Percentiles rank a stretch among this genome's conserved stretches.
These are phyloP conservation scores for Ricinus communis DNA, from an alignment of 345 rosid genomes.

Conservation along the genomic window DNA sequence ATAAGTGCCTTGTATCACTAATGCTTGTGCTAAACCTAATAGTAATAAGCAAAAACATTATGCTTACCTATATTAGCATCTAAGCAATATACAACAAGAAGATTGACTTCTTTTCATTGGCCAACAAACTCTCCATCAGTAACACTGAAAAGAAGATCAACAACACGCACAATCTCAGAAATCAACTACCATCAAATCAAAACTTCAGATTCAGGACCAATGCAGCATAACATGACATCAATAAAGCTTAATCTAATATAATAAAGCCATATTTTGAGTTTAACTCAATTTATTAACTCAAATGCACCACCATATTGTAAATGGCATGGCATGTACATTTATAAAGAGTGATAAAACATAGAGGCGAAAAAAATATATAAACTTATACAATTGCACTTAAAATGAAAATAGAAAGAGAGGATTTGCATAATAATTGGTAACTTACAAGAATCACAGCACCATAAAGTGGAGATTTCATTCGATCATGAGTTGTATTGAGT, in stretches of 20 bases:
- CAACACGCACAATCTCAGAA: neutral
- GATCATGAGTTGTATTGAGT: neutral
- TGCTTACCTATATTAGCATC: conserved; percentile 16
- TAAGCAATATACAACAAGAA: conserved; percentile 6
- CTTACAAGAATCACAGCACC: conserved; percentile 9
- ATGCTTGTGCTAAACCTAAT: neutral
- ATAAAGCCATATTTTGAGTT: neutral
- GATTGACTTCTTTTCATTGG: neutral
- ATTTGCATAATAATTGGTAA: neutral
- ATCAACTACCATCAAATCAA: neutral
- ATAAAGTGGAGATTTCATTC: neutral
- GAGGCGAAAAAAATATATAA: too few species aligned
- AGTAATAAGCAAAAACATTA: neutral
- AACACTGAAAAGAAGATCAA: conserved; percentile 1
- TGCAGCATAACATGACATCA: neutral
- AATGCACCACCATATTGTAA: neutral
- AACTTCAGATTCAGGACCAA: neutral
- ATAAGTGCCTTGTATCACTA: neutral
- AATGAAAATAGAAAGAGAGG: neutral
- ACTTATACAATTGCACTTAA: neutral
- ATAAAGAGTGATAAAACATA: neutral
- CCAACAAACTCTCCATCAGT: conserved; percentile 1
- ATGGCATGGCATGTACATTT: neutral
- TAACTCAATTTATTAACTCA: neutral
- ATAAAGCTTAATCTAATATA: conserved; percentile 1